Percentiles rank a stretch among this genome's conserved stretches.
phyloP scores from a whole-genome alignment of 768 basidiomycete genomes.

The Lentinula sp. region DNA sequence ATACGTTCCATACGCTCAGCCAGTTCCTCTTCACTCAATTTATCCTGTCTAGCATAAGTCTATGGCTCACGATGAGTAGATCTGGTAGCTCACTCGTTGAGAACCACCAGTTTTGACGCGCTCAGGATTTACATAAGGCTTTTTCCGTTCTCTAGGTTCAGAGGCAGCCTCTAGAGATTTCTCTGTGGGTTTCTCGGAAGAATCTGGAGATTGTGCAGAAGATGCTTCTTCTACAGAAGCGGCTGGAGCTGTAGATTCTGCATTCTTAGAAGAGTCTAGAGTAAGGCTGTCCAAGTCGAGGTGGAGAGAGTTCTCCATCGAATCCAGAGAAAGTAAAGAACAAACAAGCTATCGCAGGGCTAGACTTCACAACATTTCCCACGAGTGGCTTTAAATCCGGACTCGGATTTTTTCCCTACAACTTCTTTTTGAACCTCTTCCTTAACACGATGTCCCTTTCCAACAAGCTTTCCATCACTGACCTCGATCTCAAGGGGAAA shows the following conservation, averaged over 20 bases:
- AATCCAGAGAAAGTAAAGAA: not conserved
- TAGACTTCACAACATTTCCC: not conserved
- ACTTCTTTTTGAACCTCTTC: not conserved
- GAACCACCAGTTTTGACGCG: constrained; percentile 79
- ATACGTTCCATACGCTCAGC: constrained; percentile 65
- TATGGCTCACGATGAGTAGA: not conserved
- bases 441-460: constrained; percentile 72
- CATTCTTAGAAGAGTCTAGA: constrained; percentile 22
- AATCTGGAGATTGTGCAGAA: constrained; percentile 1
- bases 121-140: constrained; percentile 74
- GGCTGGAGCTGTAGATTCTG: not conserved
- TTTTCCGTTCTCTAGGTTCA: constrained; percentile 19
- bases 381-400: not conserved
- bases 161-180: constrained; percentile 12
- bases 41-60: constrained; percentile 41
- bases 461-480: constrained; percentile 90
- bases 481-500: constrained; percentile 81
- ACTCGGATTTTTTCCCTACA: not conserved
- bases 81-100: constrained; percentile 48
- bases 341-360: not conserved
- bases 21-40: constrained; percentile 61
- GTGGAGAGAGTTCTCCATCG: constrained; percentile 59
- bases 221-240: constrained; percentile 6
- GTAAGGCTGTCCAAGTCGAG: constrained; percentile 56
- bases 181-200: constrained; percentile 8